phyloP scores from a whole-genome alignment of 305 asterid genomes.

The Salvia sclarea region DNA sequence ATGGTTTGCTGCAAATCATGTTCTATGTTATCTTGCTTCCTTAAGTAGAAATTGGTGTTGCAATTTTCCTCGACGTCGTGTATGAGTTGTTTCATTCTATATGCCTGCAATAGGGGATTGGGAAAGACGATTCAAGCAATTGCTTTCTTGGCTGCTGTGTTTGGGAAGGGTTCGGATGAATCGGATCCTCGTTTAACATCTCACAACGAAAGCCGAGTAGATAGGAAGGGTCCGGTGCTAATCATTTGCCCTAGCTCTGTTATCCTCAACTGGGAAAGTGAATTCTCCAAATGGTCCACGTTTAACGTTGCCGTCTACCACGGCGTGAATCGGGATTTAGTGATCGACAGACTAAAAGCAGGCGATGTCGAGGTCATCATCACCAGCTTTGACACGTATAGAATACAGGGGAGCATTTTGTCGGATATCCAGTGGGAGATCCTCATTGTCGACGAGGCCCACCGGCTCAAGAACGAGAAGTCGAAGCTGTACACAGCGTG shows the following conservation, averaged over 20 bases:
- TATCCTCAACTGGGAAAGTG: constrained; percentile 91
- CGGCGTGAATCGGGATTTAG: constrained; percentile 81
- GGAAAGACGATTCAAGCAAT: constrained; percentile 97
- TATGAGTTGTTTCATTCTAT: constrained; percentile 10
- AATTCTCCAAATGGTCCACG: constrained; percentile 88
- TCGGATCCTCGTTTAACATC: constrained; percentile 46
- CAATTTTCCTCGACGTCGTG: not conserved
- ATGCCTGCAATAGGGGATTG: constrained; percentile 69
- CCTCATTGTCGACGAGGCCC: constrained; percentile 88
- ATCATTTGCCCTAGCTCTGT: constrained; percentile 89
- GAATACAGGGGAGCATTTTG: constrained; percentile 73
- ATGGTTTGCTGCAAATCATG: not conserved
- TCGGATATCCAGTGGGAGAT: constrained; percentile 78
- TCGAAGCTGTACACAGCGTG: constrained; percentile 81
- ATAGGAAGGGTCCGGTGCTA: constrained; percentile 66
- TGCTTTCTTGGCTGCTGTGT: constrained; percentile 92
- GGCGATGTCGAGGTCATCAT: constrained; percentile 68
- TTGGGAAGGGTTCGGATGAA: constrained; percentile 63
- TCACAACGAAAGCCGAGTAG: constrained; percentile 28
- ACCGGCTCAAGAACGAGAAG: constrained; percentile 88
- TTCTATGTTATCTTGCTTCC: not conserved
- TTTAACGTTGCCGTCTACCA: constrained; percentile 79
- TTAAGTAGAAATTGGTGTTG: not conserved
- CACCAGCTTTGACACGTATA: constrained; percentile 90
- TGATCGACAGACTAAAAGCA: constrained; percentile 66